Evolutionary conservation across 495 filamentous ascomycete species (phyloP).

Genomic region (Entonaema liquescens): DNA sequence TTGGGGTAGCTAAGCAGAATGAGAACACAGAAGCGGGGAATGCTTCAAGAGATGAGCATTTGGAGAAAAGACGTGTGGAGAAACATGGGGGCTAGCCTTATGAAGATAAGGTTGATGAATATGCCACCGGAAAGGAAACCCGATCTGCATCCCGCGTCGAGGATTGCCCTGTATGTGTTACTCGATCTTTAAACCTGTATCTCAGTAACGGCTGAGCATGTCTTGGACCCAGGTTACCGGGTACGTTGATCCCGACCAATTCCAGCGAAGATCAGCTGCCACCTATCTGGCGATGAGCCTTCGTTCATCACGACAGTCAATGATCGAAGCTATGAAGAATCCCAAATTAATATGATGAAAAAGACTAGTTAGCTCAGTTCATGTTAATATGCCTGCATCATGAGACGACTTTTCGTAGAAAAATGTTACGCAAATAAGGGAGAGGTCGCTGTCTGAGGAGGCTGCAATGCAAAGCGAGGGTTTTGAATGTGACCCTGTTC

Average conservation of each 20-base stretch:
- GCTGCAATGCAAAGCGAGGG: neutral
- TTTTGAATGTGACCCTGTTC: neutral
- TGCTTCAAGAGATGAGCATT: neutral
- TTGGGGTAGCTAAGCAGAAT: conserved; percentile 6
- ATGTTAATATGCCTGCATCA: too few species aligned
- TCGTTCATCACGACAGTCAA: too few species aligned
- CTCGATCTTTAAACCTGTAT: neutral
- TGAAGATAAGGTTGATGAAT: conserved; percentile 12
- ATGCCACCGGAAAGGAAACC: conserved; percentile 20
- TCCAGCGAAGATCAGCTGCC: neutral
- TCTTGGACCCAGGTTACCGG: conserved; percentile 30
- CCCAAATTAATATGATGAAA: too few species aligned
- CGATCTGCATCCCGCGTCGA: conserved; percentile 12
- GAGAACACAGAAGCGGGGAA: conserved; percentile 1
- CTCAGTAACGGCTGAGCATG: neutral
- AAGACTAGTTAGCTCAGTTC: too few species aligned
- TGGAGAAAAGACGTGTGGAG: conserved; percentile 3
- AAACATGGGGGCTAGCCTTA: conserved; percentile 16
- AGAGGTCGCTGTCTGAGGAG: too few species aligned
- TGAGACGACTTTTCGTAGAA: too few species aligned
- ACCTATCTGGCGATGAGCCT: neutral
- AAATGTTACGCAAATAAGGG: too few species aligned
- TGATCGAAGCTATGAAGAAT: too few species aligned
- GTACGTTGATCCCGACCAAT: conserved; percentile 11
- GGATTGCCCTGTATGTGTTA: neutral